Conservation (phyloP, 2,329 filamentous ascomycete species). For the Neopestalotiopsis rosae region DNA sequence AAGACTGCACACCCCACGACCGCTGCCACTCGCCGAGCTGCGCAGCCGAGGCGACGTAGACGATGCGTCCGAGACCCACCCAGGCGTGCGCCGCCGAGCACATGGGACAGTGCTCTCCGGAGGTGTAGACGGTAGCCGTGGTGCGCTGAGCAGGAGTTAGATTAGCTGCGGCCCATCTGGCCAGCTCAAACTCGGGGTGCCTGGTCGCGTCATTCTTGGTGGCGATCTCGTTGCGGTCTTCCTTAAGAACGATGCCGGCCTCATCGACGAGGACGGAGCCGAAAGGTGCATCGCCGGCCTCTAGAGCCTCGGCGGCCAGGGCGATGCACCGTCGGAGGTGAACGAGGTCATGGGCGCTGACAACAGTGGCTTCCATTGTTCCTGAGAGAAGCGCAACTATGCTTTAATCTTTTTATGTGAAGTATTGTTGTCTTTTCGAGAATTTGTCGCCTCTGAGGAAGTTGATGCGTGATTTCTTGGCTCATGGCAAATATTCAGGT, state of each 20-base stretch:
- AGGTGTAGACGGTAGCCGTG: slow-evolving; percentile 27
- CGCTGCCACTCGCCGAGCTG: slow-evolving; percentile 24
- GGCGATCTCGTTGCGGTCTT: slow-evolving; percentile 27
- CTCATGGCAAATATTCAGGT: background rate
- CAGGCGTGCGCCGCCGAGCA: slow-evolving; percentile 28
- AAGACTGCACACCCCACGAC: slow-evolving; percentile 14
- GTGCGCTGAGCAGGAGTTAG: slow-evolving; percentile 19
- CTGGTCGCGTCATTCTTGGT: slow-evolving; percentile 24
- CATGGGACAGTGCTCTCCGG: slow-evolving; percentile 31
- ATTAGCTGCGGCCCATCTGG: slow-evolving; percentile 26
- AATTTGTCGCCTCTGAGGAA: background rate
- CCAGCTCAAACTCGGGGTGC: slow-evolving; percentile 30
- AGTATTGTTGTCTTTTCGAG: no score
- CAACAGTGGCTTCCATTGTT: background rate
- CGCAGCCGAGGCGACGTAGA: slow-evolving; percentile 26
- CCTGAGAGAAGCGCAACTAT: no score
- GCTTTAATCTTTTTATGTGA: no score
- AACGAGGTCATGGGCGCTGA: slow-evolving; percentile 16
- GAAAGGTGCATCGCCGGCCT: slow-evolving; percentile 31
- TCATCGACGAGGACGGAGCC: slow-evolving; percentile 26
- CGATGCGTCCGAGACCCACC: slow-evolving; percentile 25
- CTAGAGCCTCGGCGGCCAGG: slow-evolving; percentile 33
- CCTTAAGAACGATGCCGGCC: slow-evolving; percentile 13
- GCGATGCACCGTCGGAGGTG: slow-evolving; percentile 33
- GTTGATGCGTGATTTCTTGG: background rate